Evolutionary conservation across 495 filamentous ascomycete species (phyloP).

Genomic region (Aspergillus bridgeri): DNA sequence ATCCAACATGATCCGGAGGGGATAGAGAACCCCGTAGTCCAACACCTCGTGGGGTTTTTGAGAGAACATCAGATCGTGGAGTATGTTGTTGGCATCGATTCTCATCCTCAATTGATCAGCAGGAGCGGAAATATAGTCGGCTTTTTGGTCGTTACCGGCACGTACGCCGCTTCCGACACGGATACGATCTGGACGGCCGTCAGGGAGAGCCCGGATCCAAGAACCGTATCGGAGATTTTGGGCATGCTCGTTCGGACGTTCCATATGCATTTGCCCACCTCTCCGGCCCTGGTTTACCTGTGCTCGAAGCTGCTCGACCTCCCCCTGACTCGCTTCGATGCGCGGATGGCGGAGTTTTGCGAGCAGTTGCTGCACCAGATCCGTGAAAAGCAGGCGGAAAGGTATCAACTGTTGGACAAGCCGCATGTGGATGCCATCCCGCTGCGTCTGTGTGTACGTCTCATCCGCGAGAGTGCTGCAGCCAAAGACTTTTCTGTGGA

Average conservation of each 20-base stretch:
- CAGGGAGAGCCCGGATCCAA: conserved; percentile 76
- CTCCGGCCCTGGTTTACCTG: conserved; percentile 61
- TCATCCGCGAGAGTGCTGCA: conserved; percentile 62
- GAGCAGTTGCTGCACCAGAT: conserved; percentile 36
- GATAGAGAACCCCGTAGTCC: conserved; percentile 50
- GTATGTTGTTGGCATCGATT: conserved; percentile 86
- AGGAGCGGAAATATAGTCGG: conserved; percentile 80
- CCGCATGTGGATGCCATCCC: conserved; percentile 35
- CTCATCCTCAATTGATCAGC: conserved; percentile 83
- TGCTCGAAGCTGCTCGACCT: conserved; percentile 69
- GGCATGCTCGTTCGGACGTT: conserved; percentile 69
- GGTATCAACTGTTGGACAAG: conserved; percentile 15
- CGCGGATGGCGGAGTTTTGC: conserved; percentile 49
- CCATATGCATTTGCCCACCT: conserved; percentile 47
- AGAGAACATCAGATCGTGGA: conserved; percentile 64
- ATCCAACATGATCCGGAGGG: conserved; percentile 37
- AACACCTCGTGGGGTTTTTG: conserved; percentile 64
- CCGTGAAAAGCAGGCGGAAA: conserved; percentile 29
- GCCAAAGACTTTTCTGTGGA: conserved; percentile 36
- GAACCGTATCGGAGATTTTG: conserved; percentile 75
- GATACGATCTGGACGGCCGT: conserved; percentile 85
- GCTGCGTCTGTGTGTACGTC: conserved; percentile 55
- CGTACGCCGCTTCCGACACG: conserved; percentile 67
- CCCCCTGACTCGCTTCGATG: conserved; percentile 58
- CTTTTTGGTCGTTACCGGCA: conserved; percentile 79